Percentiles rank a stretch among this genome's conserved stretches.
Conservation (phyloP, 208 protist species). For the Willaertia magna region DNA sequence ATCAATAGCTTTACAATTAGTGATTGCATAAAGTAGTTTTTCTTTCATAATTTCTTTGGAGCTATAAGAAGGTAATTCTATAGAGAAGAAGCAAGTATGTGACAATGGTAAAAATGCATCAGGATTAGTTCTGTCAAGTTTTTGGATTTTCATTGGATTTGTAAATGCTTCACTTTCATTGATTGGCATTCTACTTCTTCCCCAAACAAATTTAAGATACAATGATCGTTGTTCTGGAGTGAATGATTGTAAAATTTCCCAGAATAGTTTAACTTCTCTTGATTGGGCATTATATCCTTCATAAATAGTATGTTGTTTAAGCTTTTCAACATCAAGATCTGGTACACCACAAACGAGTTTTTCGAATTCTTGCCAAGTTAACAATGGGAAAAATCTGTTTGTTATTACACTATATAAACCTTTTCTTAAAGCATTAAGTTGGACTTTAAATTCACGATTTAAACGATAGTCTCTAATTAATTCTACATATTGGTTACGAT, state of each 20-base stretch:
- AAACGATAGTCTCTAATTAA: slow-evolving; percentile 50
- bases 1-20: slow-evolving; percentile 81
- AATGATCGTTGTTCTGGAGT: slow-evolving; percentile 52
- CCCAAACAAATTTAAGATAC: slow-evolving; percentile 77
- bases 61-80: slow-evolving; percentile 70
- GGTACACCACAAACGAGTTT: slow-evolving; percentile 63
- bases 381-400: slow-evolving; percentile 52
- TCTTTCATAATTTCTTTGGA: slow-evolving; percentile 66
- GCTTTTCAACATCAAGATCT: slow-evolving; percentile 62
- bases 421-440: slow-evolving; percentile 53
- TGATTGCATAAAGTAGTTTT: slow-evolving; percentile 78
- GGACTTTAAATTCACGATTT: slow-evolving; percentile 48
- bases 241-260: slow-evolving; percentile 61
- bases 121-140: slow-evolving; percentile 31
- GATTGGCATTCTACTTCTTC: slow-evolving; percentile 55
- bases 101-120: slow-evolving; percentile 63
- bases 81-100: slow-evolving; percentile 83
- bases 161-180: slow-evolving; percentile 9
- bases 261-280: slow-evolving; percentile 65
- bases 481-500: slow-evolving; percentile 55
- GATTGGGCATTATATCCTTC: slow-evolving; percentile 60
- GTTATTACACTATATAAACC: slow-evolving; percentile 69
- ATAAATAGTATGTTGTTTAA: slow-evolving; percentile 58
- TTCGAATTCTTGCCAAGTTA: slow-evolving; percentile 70
- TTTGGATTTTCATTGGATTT: slow-evolving; percentile 61